Evolutionary conservation across 1,284 basidiomycete species (phyloP).

Genomic region (Bjerkandera adusta): DNA sequence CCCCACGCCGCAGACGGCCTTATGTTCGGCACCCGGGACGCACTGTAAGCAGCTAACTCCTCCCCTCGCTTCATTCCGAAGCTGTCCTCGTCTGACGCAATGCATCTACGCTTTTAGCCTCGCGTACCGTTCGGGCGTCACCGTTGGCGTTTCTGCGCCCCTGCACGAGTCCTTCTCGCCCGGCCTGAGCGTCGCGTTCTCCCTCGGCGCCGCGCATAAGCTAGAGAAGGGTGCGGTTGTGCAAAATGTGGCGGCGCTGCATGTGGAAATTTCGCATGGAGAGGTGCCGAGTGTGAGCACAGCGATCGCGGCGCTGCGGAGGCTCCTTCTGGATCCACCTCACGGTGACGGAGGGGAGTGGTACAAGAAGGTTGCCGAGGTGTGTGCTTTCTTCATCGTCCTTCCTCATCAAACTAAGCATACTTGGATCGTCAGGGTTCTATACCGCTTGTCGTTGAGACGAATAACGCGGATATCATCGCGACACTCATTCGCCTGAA

Average conservation of each 20-base stretch:
- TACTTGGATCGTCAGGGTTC: conserved; percentile 19
- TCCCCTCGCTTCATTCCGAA: background rate
- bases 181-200: conserved; percentile 51
- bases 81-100: too few relatives aligned
- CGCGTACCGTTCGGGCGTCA: conserved; percentile 61
- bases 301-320: conserved; percentile 51
- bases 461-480: conserved; percentile 72
- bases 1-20: conserved; percentile 75
- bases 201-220: conserved; percentile 55
- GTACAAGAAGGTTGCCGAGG: conserved; percentile 59
- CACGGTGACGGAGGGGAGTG: conserved; percentile 39
- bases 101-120: conserved; percentile 36
- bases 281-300: conserved; percentile 39
- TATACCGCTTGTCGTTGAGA: conserved; percentile 51
- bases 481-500: conserved; percentile 74
- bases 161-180: conserved; percentile 52
- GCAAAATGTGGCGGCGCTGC: conserved; percentile 67
- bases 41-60: conserved; percentile 49
- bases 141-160: conserved; percentile 60
- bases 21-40: conserved; percentile 67
- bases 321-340: conserved; percentile 46
- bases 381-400: conserved; percentile 21
- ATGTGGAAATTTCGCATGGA: conserved; percentile 50
- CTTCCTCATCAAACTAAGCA: background rate
- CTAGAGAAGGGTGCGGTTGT: conserved; percentile 70